Base-by-base conservation (phyloP, 1,284 basidiomycete species). In the Ustilago curta region DNA sequence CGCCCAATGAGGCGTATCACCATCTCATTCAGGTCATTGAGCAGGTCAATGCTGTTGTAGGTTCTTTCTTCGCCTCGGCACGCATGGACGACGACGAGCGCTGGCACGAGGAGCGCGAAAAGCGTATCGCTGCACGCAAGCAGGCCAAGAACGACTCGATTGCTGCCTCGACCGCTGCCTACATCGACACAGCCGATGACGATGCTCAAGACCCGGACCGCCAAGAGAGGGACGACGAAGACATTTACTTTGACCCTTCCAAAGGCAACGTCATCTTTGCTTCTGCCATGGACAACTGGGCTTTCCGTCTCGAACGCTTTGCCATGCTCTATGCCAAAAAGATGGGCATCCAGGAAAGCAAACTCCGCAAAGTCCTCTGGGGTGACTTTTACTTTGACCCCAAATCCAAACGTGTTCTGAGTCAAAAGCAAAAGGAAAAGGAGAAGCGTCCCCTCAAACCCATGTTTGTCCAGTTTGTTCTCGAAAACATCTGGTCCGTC, bases 11-110 rank as follows among this genome's bases (percentile, higher is more conserved):
- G 84, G 96, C 95, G 5, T 94, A 99, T 83, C 93, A 97, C 79
- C 96, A 98, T 80, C 90, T 99, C 23, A 88, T 91, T 2, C 92
- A 94, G 55, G 88, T 99, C 21, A 93, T 99, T 70, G 97, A 99
- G 85, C 94, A 97, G 83, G 96, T 97, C 29, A 99, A 99, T 83
- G 97, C 95, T 0, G 93, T 99, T 63, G 96, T 98, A 91, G 97
- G 97, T 0, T 91, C 90, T 54, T 97, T 98, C 86, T 99, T 95
- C 82, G 94, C 95, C 0, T 90, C 91, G 1, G 96, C 97, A 71
- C 88, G 96, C n/a, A 97, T 99, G 94, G 81, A 84, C 54, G 95
- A 98, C 78, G 95, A 98, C 86, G 86, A 94, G 43, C 89, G 94
- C 19, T 97, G 96, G 94, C 89, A 92, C 76, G 95, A 98, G 86